These are phyloP conservation scores for Myxozyma udenii DNA, from an alignment of 805 yeast species.

Conservation along the genomic window DNA sequence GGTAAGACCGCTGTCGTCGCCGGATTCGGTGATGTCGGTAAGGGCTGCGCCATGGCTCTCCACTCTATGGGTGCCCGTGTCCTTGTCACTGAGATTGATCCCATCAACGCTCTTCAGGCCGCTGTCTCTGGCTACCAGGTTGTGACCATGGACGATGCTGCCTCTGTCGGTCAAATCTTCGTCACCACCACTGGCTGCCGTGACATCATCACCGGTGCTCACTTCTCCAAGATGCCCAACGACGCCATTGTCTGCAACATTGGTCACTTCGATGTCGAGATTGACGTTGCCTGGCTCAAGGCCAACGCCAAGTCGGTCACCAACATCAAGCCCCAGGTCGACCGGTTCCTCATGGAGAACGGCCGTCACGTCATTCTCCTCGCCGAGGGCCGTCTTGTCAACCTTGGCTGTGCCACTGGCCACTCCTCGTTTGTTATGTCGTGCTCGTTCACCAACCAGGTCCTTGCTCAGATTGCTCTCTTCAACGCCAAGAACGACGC, in stretches of 20 bases:
- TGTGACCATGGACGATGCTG: slow-evolving; percentile 90
- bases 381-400: slow-evolving; percentile 99
- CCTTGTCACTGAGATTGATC: slow-evolving; percentile 94
- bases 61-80: slow-evolving; percentile 99
- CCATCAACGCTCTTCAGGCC: slow-evolving; percentile 98
- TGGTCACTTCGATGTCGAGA: slow-evolving; percentile 99
- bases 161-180: slow-evolving; percentile 89
- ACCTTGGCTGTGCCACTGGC: slow-evolving; percentile 99
- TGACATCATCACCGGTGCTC: slow-evolving; percentile 88
- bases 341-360: slow-evolving; percentile 83
- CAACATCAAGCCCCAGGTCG: slow-evolving; percentile 99
- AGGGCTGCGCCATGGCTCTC: slow-evolving; percentile 99
- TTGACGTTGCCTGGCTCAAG: slow-evolving; percentile 98
- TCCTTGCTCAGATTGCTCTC: slow-evolving; percentile 95
- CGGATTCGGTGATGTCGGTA: slow-evolving; percentile 99
- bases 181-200: slow-evolving; percentile 99
- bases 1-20: slow-evolving; percentile 99
- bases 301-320: slow-evolving; percentile 88
- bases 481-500: slow-evolving; percentile 80
- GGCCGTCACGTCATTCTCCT: slow-evolving; percentile 94
- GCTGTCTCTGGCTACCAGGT: slow-evolving; percentile 99
- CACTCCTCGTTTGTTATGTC: slow-evolving; percentile 99
- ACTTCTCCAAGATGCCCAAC: slow-evolving; percentile 92
- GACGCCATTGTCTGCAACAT: slow-evolving; percentile 99
- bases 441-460: slow-evolving; percentile 99